Base-by-base conservation (phyloP, 2,329 filamentous ascomycete genomes). In the Lanzia echinophila region DNA sequence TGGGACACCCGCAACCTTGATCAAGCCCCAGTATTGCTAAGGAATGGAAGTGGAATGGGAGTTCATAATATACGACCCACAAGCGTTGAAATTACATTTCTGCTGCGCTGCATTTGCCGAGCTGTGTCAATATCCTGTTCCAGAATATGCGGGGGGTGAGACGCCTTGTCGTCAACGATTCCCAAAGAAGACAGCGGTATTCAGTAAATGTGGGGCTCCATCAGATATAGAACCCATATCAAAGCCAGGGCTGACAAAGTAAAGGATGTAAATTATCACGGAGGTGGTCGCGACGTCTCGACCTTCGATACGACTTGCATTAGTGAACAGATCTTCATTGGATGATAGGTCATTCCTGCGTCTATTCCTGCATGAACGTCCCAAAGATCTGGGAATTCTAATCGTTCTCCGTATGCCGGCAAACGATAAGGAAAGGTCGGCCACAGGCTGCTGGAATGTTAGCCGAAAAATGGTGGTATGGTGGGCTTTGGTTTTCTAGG, bases 381-480 rank as follows among this genome's bases (percentile, higher is more conserved):
- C 44, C 28, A 42, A 12, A 47, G 44, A 53, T 53, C 34, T 42
- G 39, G 39, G 24, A 53, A 31, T 47, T 2, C 11, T 48, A 34
- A 19, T 33, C 28, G 6, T 53, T 42, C 13, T 47, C 24, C 22
- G 33, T 34, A 47, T 50, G 24, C 19, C 36, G 36, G 50, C 28
- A 48, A 41, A 32, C 3, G 10, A 11, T 11, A 5, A 15, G n/a
- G 11, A 10, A 42, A 46, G 33, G 17, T 3, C 41, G 31, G 15
- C 13, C 11, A 15, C 24, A 17, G 28, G 24, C 41, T 17, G 41
- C 22, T 22, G 13, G 41, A 20, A 47, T 28, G 28, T 12, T 3
- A 46, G 4, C 39, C 19, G 15, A 45, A 38, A 31, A 3, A 6
- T n/a, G 19, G 22, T 17, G 20, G 41, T 48, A 19, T 42, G 43